Percentiles rank a stretch among this genome's conserved stretches.
Evolutionary conservation across 2,329 filamentous ascomycete species (phyloP).

Genomic region (Diplocarpon rosae): DNA sequence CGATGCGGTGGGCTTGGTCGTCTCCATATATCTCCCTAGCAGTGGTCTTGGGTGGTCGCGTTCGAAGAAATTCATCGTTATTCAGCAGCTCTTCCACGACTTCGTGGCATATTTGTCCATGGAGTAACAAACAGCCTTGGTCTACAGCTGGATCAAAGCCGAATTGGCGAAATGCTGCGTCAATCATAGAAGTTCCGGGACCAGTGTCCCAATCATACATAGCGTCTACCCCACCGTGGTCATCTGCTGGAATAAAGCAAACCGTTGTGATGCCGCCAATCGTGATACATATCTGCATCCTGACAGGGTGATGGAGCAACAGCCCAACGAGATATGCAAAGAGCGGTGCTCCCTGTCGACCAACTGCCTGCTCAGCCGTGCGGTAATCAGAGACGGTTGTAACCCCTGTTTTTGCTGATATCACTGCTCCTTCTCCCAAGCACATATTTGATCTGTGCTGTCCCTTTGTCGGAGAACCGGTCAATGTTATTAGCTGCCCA

Average conservation of each 20-base stretch:
- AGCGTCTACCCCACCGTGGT: slow-evolving; percentile 25
- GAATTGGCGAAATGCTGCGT: slow-evolving; percentile 24
- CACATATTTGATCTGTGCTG: slow-evolving; percentile 27
- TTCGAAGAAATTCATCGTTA: slow-evolving; percentile 21
- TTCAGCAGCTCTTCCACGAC: slow-evolving; percentile 24
- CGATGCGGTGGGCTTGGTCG: slow-evolving; percentile 22
- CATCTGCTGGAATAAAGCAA: slow-evolving; percentile 25
- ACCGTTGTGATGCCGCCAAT: slow-evolving; percentile 26
- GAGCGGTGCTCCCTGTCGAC: slow-evolving; percentile 25
- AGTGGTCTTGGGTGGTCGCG: slow-evolving; percentile 25
- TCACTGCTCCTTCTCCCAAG: slow-evolving; percentile 26
- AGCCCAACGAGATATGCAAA: slow-evolving; percentile 26
- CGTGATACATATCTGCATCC: slow-evolving; percentile 25
- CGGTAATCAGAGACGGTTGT: slow-evolving; percentile 28
- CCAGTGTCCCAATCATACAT: slow-evolving; percentile 29
- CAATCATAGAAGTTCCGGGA: slow-evolving; percentile 25
- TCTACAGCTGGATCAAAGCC: slow-evolving; percentile 23
- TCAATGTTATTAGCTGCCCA: slow-evolving; percentile 24
- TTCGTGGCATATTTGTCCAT: slow-evolving; percentile 25
- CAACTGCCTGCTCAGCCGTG: slow-evolving; percentile 27
- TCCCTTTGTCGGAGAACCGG: slow-evolving; percentile 22
- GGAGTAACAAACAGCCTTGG: slow-evolving; percentile 15
- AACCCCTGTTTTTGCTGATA: slow-evolving; percentile 27
- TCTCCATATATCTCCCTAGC: slow-evolving; percentile 26
- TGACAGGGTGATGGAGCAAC: slow-evolving; percentile 25